Percentiles rank a stretch among this genome's conserved stretches.
phyloP scores from a whole-genome alignment of 78 protist genomes.

The Chrysochromulina tobinii region DNA sequence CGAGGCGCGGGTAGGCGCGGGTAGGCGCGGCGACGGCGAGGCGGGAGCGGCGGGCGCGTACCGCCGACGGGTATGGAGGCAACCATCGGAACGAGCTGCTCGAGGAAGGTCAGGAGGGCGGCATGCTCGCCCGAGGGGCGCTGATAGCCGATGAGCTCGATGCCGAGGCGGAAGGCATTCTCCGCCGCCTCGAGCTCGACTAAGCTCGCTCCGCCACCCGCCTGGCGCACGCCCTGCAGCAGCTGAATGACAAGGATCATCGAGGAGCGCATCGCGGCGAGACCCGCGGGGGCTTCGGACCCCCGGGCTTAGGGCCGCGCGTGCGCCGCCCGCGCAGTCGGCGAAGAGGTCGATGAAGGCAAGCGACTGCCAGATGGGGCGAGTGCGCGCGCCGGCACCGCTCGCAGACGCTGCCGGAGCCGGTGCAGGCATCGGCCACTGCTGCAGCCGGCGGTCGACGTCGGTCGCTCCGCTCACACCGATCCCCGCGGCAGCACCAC shows the following conservation, averaged over 20 bases:
- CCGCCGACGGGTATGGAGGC: neutral
- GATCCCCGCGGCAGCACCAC: too few species aligned
- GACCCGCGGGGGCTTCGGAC: neutral
- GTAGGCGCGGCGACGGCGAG: neutral
- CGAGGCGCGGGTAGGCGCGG: too few species aligned
- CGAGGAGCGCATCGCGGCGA: neutral
- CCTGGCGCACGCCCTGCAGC: neutral
- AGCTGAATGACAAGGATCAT: neutral
- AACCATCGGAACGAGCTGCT: neutral
- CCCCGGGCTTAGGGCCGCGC: neutral
- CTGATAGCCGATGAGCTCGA: neutral
- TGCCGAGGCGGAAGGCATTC: neutral
- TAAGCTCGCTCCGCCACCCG: neutral
- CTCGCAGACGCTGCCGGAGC: too few species aligned
- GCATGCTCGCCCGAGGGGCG: neutral
- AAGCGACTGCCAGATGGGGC: neutral
- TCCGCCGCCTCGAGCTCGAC: neutral
- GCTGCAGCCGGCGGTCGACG: too few species aligned
- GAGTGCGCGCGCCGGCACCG: too few species aligned
- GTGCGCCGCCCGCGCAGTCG: neutral
- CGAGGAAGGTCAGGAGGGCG: neutral
- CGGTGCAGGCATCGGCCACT: too few species aligned
- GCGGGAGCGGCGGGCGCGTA: neutral
- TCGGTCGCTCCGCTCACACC: too few species aligned
- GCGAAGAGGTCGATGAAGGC: neutral